Conservation (phyloP, 768 basidiomycete species). For the Pholiota microspora region DNA sequence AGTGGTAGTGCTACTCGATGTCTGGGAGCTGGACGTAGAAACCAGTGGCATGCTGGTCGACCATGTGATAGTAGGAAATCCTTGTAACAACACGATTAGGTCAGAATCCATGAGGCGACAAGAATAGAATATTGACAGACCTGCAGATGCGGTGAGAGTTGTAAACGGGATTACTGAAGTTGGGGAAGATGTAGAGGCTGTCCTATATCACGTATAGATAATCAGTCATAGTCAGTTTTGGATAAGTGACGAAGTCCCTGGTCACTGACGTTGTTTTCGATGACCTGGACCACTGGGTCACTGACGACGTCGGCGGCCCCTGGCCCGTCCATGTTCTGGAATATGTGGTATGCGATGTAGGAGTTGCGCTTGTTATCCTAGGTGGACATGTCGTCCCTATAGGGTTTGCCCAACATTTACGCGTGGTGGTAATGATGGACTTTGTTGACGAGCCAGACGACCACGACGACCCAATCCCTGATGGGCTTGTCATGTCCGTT, state of each 20-base stretch:
- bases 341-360: neutral
- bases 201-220: neutral
- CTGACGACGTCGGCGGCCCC: neutral
- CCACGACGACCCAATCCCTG: neutral
- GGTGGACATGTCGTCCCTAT: neutral
- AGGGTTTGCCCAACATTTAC: neutral
- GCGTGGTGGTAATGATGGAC: neutral
- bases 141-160: too few species aligned
- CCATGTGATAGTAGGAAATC: neutral
- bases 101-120: neutral
- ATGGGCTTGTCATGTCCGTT: neutral
- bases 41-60: neutral
- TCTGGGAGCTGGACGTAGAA: neutral
- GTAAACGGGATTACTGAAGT: too few species aligned
- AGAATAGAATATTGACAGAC: neutral
- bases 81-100: neutral
- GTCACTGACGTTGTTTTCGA: neutral
- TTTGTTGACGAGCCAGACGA: neutral
- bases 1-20: neutral
- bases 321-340: neutral
- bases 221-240: too few species aligned
- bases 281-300: too few species aligned
- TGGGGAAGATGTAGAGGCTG: neutral
- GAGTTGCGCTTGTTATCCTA: neutral
- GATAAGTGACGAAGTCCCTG: too few species aligned